Percentiles rank a stretch among this genome's conserved stretches.
Conservation (phyloP, 2,329 filamentous ascomycete species). For the Fusarium illudens region DNA sequence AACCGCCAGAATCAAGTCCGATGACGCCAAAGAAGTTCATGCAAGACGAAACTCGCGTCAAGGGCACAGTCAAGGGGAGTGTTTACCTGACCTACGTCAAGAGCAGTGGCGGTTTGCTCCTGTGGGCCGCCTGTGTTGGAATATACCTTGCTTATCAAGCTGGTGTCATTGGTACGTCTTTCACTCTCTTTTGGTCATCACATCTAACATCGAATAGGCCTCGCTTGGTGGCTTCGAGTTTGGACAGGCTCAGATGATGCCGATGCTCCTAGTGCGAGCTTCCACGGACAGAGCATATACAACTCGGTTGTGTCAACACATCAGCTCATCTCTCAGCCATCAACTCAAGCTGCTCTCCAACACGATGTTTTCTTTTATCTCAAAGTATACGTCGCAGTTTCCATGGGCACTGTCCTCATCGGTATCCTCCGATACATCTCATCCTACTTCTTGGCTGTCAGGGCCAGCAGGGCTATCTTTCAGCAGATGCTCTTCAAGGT, state of each 20-base stretch:
- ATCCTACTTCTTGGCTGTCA: constrained; percentile 70
- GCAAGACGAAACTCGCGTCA: constrained; percentile 75
- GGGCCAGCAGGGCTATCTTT: constrained; percentile 72
- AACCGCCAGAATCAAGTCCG: constrained; percentile 37
- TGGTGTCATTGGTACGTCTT: constrained; percentile 59
- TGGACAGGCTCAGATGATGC: constrained; percentile 58
- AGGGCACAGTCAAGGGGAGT: constrained; percentile 69
- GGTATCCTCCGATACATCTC: constrained; percentile 69
- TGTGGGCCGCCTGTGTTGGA: constrained; percentile 63
- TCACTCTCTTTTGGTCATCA: neutral
- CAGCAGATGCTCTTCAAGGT: constrained; percentile 70
- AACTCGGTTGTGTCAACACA: constrained; percentile 55
- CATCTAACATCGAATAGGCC: constrained; percentile 44
- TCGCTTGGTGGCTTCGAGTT: constrained; percentile 69
- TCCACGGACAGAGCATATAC: constrained; percentile 45
- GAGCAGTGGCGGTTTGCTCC: constrained; percentile 69
- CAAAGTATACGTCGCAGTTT: constrained; percentile 72
- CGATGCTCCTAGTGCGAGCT: constrained; percentile 23
- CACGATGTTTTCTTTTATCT: constrained; percentile 69
- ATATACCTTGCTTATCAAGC: constrained; percentile 63
- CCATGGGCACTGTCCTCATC: constrained; percentile 65
- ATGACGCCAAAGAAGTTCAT: constrained; percentile 71
- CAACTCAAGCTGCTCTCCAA: constrained; percentile 41
- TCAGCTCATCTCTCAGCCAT: constrained; percentile 52
- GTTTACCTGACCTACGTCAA: constrained; percentile 73